Conservation (phyloP, 2,329 filamentous ascomycete species). For the Cytospora leucostoma region DNA sequence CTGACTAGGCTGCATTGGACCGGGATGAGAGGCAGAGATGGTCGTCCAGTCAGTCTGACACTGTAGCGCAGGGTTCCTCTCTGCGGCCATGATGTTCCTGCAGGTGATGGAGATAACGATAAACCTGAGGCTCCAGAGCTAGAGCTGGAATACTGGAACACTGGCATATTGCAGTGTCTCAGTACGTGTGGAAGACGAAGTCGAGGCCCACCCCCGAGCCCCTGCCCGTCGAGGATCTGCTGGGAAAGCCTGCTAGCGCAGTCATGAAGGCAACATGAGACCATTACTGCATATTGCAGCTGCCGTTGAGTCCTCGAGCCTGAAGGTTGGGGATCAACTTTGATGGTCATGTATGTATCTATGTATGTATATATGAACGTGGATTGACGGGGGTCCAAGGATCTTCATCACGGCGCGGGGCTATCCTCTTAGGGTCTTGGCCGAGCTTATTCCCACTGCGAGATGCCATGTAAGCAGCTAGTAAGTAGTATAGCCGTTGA, state of each 20-base stretch:
- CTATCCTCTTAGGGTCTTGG: neutral
- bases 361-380: neutral
- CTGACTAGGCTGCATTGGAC: neutral
- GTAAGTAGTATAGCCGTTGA: slow-evolving; percentile 18
- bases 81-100: slow-evolving; percentile 8
- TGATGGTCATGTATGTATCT: neutral
- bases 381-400: neutral
- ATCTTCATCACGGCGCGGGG: slow-evolving; percentile 10
- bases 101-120: slow-evolving; percentile 22
- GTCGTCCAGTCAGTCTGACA: neutral
- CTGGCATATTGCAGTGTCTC: slow-evolving; percentile 5
- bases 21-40: neutral
- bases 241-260: slow-evolving; percentile 3
- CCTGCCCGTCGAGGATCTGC: neutral
- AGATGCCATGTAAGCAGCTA: neutral
- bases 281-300: neutral
- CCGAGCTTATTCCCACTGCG: slow-evolving; percentile 20
- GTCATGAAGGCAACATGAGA: slow-evolving; percentile 10
- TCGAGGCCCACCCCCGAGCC: neutral
- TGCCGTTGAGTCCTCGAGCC: neutral
- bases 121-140: slow-evolving; percentile 23
- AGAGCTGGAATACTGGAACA: neutral
- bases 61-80: neutral
- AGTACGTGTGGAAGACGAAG: neutral
- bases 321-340: neutral